phyloP scores from a whole-genome alignment of 2,329 filamentous ascomycete species.

The Teratosphaeria epicoccoides region DNA sequence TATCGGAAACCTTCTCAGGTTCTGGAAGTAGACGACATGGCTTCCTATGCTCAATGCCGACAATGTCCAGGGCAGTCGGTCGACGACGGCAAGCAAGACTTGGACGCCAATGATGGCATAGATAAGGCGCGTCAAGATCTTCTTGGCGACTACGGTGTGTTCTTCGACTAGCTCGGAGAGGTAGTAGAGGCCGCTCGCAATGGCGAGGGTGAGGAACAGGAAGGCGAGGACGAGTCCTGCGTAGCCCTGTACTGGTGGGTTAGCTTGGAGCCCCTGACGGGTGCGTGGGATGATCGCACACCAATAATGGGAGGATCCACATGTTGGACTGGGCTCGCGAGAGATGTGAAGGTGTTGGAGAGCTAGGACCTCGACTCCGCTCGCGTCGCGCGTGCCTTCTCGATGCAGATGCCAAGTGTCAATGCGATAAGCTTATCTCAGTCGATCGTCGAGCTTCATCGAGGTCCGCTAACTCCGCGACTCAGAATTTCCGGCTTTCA shows the following conservation, averaged over 20 bases:
- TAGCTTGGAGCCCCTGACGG: neutral
- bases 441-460: too few species aligned
- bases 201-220: slow-evolving; percentile 85
- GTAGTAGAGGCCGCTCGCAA: slow-evolving; percentile 97
- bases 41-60: slow-evolving; percentile 66
- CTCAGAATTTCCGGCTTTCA: neutral
- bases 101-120: slow-evolving; percentile 71
- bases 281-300: slow-evolving; percentile 7
- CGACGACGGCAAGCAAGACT: slow-evolving; percentile 62
- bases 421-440: too few species aligned
- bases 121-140: slow-evolving; percentile 73
- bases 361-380: neutral
- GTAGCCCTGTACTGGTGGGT: slow-evolving; percentile 49
- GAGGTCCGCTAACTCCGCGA: too few species aligned
- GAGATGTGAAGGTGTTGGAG: neutral
- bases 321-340: slow-evolving; percentile 38
- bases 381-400: neutral
- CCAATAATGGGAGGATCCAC: slow-evolving; percentile 87
- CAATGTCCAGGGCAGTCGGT: slow-evolving; percentile 71
- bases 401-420: neutral
- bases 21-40: slow-evolving; percentile 79
- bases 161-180: slow-evolving; percentile 96
- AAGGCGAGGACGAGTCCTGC: slow-evolving; percentile 80
- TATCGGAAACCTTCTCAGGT: slow-evolving; percentile 63
- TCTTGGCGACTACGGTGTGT: slow-evolving; percentile 86